A percentile compares a stretch with the other conserved stretches of the same genome.
phyloP scores from a whole-genome alignment of 352 stramenopile species.

The Bremia lactucae region DNA sequence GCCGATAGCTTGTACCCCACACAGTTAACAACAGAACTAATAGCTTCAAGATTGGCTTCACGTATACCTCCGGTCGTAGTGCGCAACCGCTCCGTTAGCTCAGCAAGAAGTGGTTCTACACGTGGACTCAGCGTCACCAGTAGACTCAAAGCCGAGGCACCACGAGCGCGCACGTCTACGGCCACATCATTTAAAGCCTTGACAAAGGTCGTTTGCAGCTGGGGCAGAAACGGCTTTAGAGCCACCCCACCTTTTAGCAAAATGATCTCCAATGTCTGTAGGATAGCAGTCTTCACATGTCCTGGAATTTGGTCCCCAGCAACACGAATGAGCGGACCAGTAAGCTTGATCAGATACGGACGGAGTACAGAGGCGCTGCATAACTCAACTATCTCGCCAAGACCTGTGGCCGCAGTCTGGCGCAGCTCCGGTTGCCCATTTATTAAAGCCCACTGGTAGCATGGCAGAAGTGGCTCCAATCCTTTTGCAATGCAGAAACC shows the following conservation, averaged over 20 bases:
- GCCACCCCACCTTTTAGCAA: conserved; percentile 92
- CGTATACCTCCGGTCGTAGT: conserved; percentile 59
- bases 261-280: conserved; percentile 94
- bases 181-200: conserved; percentile 97
- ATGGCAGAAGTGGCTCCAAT: conserved; percentile 94
- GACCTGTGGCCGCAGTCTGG: conserved; percentile 87
- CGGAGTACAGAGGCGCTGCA: conserved; percentile 84
- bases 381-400: conserved; percentile 95
- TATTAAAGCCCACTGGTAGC: conserved; percentile 96
- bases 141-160: conserved; percentile 86
- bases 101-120: conserved; percentile 93
- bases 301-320: conserved; percentile 96
- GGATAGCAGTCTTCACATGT: conserved; percentile 96
- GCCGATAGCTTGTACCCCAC: conserved; percentile 67
- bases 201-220: conserved; percentile 99
- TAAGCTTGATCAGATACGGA: conserved; percentile 96
- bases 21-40: conserved; percentile 47
- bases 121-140: conserved; percentile 91
- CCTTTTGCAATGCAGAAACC: conserved; percentile 77
- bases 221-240: conserved; percentile 98
- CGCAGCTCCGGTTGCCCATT: conserved; percentile 87
- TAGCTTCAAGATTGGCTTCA: conserved; percentile 65
- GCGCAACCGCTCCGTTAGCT: conserved; percentile 83
- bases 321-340: conserved; percentile 96
- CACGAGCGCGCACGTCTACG: conserved; percentile 86